These are phyloP conservation scores for Diaporthe capsici DNA, from an alignment of 2,329 filamentous ascomycete genomes.

Conservation along the genomic window DNA sequence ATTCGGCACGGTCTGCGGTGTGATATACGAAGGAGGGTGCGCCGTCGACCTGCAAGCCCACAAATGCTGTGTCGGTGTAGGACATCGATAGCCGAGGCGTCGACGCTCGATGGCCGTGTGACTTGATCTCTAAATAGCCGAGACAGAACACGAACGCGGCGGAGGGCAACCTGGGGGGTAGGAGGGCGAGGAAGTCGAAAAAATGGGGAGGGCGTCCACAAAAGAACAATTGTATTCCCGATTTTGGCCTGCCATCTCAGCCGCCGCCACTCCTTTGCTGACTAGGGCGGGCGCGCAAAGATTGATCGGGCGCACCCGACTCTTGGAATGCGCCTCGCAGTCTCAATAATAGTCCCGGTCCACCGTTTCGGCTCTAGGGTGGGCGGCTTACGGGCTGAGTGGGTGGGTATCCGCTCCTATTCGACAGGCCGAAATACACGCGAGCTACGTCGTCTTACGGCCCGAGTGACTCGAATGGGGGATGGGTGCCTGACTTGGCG, in stretches of 20 bases:
- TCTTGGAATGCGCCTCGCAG: slow-evolving; percentile 8
- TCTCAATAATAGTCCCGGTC: slow-evolving; percentile 20
- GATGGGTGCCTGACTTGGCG: slow-evolving; percentile 33
- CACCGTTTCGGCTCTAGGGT: slow-evolving; percentile 33
- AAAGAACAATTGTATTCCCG: slow-evolving; percentile 14
- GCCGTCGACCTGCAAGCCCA: slow-evolving; percentile 21
- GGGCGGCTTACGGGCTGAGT: slow-evolving; percentile 30
- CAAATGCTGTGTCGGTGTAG: slow-evolving; percentile 10
- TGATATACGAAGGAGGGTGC: slow-evolving; percentile 24
- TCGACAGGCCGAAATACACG: slow-evolving; percentile 5
- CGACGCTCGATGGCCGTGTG: slow-evolving; percentile 14
- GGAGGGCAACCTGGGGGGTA: neutral
- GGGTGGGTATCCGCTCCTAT: slow-evolving; percentile 32
- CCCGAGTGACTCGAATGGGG: slow-evolving; percentile 30
- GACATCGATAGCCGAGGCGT: slow-evolving; percentile 9
- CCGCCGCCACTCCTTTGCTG: slow-evolving; percentile 26
- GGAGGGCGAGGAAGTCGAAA: slow-evolving; percentile 12
- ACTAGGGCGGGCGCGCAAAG: slow-evolving; percentile 21
- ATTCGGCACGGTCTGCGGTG: slow-evolving; percentile 13
- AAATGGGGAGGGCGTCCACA: slow-evolving; percentile 7
- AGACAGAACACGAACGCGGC: neutral
- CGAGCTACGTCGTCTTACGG: slow-evolving; percentile 29
- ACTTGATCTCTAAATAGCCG: slow-evolving; percentile 24
- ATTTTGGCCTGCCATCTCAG: slow-evolving; percentile 14
- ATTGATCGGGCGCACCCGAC: slow-evolving; percentile 22